These are phyloP conservation scores for Tubosaeta brunneosetosa DNA, from an alignment of 768 basidiomycete genomes.

Conservation along the genomic window DNA sequence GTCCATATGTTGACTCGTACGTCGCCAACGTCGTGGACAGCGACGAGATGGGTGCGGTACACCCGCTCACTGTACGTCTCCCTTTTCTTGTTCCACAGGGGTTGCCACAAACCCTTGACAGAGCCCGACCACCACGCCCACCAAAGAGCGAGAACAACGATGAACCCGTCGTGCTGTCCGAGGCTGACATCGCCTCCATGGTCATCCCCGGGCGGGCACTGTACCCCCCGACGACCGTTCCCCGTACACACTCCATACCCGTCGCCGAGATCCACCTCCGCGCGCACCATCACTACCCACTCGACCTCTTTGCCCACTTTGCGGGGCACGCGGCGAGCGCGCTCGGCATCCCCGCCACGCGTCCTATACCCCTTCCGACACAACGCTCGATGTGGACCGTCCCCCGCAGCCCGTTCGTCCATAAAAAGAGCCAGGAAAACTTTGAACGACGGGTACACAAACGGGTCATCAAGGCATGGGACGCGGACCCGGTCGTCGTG, in stretches of 20 bases:
- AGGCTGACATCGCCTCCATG: conserved; percentile 45
- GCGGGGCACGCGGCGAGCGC: conserved; percentile 80
- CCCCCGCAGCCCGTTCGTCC: conserved; percentile 75
- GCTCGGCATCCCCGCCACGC: conserved; percentile 74
- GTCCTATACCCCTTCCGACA: conserved; percentile 62
- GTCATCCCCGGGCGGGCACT: conserved; percentile 60
- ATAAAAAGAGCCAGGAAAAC: conserved; percentile 95
- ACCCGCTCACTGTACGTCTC: conserved; percentile 11
- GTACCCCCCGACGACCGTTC: conserved; percentile 51
- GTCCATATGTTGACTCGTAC: conserved; percentile 30
- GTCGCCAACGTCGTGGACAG: conserved; percentile 14
- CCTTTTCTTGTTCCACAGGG: not conserved
- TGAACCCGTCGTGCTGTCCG: conserved; percentile 26
- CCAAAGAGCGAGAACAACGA: conserved; percentile 1
- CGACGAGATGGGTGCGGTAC: conserved; percentile 21
- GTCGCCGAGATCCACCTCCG: conserved; percentile 82
- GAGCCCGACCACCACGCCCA: conserved; percentile 2
- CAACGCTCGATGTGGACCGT: conserved; percentile 84
- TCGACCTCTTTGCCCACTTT: conserved; percentile 82
- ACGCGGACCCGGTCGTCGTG: conserved; percentile 75
- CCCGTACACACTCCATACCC: conserved; percentile 64
- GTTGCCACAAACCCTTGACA: not conserved
- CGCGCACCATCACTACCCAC: conserved; percentile 59
- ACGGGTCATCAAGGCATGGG: conserved; percentile 86
- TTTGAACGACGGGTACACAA: conserved; percentile 84